phyloP scores from a whole-genome alignment of 139 green algal genomes.

The Monoraphidium neglectum region DNA sequence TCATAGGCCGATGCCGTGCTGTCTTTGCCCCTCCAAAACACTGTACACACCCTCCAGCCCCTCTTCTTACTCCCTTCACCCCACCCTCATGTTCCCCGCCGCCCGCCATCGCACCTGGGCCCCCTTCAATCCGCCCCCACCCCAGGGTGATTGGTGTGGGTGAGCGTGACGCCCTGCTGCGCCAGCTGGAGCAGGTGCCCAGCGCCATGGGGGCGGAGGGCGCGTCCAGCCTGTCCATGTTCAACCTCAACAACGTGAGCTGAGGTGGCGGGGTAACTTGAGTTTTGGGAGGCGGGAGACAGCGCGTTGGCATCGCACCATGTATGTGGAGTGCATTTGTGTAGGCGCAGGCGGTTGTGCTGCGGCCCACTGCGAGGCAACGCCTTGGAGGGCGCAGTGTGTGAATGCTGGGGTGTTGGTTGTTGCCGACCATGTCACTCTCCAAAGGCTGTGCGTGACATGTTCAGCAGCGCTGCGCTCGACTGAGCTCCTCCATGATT shows the following conservation, averaged over 20 bases:
- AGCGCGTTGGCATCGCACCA: neutral
- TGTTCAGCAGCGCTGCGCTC: neutral
- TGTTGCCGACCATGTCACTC: neutral
- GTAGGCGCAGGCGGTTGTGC: slow-evolving; percentile 27
- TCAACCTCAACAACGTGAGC: neutral
- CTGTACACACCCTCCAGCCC: neutral
- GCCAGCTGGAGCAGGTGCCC: slow-evolving; percentile 50
- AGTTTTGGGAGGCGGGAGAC: neutral
- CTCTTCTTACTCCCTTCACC: no score
- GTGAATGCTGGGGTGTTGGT: neutral
- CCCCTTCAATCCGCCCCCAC: neutral
- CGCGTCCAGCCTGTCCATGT: neutral
- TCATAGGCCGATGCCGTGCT: neutral
- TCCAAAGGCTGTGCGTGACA: neutral
- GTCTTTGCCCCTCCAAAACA: neutral
- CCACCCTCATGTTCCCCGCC: no score
- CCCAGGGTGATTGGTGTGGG: slow-evolving; percentile 41
- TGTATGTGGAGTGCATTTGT: slow-evolving; percentile 6
- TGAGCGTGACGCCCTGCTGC: slow-evolving; percentile 51
- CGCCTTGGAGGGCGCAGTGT: neutral
- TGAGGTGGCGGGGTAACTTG: neutral
- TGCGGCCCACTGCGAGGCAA: neutral
- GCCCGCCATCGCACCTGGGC: neutral
- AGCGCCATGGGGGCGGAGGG: neutral
- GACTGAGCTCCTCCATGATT: neutral